Base-by-base conservation (phyloP, 257 asterid species). In the Solanum lignicaule region DNA sequence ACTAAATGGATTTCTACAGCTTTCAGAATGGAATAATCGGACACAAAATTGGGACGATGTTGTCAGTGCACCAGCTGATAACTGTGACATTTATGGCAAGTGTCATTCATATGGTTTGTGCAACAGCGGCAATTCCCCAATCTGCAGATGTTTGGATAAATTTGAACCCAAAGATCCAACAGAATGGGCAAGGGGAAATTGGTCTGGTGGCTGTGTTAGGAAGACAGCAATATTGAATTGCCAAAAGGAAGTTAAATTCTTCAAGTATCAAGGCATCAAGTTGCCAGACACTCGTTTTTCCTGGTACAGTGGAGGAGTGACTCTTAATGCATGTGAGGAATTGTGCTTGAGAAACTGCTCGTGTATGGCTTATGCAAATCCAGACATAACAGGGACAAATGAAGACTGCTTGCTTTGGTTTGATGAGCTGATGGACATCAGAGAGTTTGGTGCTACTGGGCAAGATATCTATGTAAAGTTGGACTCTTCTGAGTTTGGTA, bases 51-150 rank as follows among this genome's bases (percentile, higher is more conserved):
- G 95, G 95, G 36, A 41, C 8, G 79, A 9, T 52, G 60, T 89
- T 27, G 69, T 87, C 52, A 75, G 76, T 4, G 82, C 83, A 33
- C 89, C 86, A 66, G 10, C 81, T 0, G 92, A 88, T 15, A 31
- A 31, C 39, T 31, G 39, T 71, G 78, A 71, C 78, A 71, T 71
- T 31, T 71, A 71, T 71, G 88, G 69, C 10, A 3, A 16, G 1
- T 93, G 95, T 62, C 92, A 92, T 6, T 73, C 65, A 25, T 87
- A 79, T 58, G 92, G 94, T 16, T 73, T 88, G 33, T 93, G 94
- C 35, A 86, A 87, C 9, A 18, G 82, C 15, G 62, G 55, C 7
- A 25, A 7, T 3, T 10, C 36, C n/a, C 88, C 90, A 46, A 23
- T 18, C 1, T 93, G 95, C 21, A 58, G 39, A 13, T 93, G 95